Base-by-base conservation (phyloP, 2,329 filamentous ascomycete species). In the Grosmannia clavigera region DNA sequence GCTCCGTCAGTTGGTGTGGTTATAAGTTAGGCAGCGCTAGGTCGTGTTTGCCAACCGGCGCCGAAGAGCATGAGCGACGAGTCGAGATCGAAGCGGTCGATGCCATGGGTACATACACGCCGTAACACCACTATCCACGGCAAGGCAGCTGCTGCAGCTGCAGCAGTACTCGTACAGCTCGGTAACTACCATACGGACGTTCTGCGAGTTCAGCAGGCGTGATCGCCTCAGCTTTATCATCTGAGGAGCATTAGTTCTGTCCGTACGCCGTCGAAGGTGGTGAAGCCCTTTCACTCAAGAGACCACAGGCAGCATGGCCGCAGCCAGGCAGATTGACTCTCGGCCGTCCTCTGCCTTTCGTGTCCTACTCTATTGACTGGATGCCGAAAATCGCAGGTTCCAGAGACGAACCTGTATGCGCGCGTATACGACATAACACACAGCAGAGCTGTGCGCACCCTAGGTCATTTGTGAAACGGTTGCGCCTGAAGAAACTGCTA, bases 101-200 rank as follows among this genome's bases (percentile, higher is more conserved):
- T 58, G 35, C 27, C 38, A 58, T 62, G 53, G 33, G n/a, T 22
- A 22, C 22, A 22, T 55, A 33, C 63, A 64, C 22, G 56, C 43
- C 5, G 58, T 31, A 48, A 12, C 53, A 56, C 57, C 61, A 31
- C 43, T 58, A 40, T 48, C 33, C 5, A 51, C 51, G 10, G 40
- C 29, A 48, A 62, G 22, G 5, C 27, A 3, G n/a, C 60, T 60
- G 25, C 61, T 63, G 60, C 63, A 64, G 58, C 22, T 64, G 63
- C 22, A 57, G 53, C 22, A 22, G 22, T 22, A 22, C 14, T 43
- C 14, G 11, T 54, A 22, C 46, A 58, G 22, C 22, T 22, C 58
- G 25, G 43, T 27, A 11, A 12, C 25, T 9, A 22, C 19, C 16
- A 64, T 35, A 38, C 62, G 62, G 31, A 35, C 57, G 31, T 19